phyloP scores from a whole-genome alignment of 176 grass and related monocot genomes.

The Bothriochloa decipiens region DNA sequence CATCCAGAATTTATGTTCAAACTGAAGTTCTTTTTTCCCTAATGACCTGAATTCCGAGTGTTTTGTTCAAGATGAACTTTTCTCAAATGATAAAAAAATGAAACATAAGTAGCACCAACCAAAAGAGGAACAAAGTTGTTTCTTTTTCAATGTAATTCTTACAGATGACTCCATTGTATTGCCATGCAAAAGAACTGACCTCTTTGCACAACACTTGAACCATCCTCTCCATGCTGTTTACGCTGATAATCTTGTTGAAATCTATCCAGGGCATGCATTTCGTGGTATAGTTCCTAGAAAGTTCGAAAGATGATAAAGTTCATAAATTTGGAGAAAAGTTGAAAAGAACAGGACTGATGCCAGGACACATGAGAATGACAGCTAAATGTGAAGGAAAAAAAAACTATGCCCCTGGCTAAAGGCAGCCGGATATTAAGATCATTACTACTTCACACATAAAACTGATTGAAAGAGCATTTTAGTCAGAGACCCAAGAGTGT shows the following conservation, averaged over 20 bases:
- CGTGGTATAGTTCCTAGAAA: conserved; percentile 96
- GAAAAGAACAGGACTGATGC: conserved; percentile 15
- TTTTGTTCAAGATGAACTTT: conserved; percentile 18
- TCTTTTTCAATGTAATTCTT: conserved; percentile 19
- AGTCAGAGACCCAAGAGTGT: not conserved
- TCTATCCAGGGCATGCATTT: conserved; percentile 98
- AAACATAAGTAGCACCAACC: conserved; percentile 25
- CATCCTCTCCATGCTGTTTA: conserved; percentile 83
- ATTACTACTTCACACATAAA: conserved; percentile 18
- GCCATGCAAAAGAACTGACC: conserved; percentile 52
- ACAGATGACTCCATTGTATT: conserved; percentile 30
- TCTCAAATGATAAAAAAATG: conserved; percentile 9
- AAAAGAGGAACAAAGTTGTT: conserved; percentile 7
- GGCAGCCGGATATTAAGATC: conserved; percentile 7
- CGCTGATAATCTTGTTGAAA: conserved; percentile 88
- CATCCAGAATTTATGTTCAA: conserved; percentile 25
- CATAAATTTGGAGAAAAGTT: conserved; percentile 23
- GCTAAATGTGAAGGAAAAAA: conserved; percentile 13
- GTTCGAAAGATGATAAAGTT: not conserved
- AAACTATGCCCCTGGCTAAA: conserved; percentile 19
- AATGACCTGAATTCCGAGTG: not conserved
- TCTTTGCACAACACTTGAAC: conserved; percentile 68
- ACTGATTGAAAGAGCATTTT: not conserved
- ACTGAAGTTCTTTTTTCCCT: not conserved
- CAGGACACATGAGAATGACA: not conserved